These are phyloP conservation scores for Jacaranda mimosifolia DNA, from an alignment of 257 asterid genomes.

Conservation along the genomic window DNA sequence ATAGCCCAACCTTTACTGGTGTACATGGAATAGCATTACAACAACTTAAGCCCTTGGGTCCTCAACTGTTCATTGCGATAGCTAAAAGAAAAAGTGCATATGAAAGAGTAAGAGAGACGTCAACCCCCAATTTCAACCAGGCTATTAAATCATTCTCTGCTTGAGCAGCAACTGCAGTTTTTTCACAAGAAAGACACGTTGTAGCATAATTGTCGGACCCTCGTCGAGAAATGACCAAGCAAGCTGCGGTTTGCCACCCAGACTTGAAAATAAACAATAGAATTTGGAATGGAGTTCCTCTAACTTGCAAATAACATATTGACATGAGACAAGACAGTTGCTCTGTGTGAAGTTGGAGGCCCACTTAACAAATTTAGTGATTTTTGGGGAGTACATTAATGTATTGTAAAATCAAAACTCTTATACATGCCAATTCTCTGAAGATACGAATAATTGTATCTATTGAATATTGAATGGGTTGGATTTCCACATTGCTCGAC, in stretches of 20 bases:
- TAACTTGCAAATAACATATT: slow-evolving; percentile 92
- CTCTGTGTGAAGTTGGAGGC: slow-evolving; percentile 47
- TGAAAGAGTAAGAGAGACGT: neutral
- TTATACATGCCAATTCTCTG: slow-evolving; percentile 76
- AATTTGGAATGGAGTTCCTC: slow-evolving; percentile 95
- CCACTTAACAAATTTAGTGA: slow-evolving; percentile 15
- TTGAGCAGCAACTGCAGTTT: slow-evolving; percentile 95
- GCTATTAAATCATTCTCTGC: slow-evolving; percentile 92
- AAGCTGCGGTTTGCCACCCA: slow-evolving; percentile 97
- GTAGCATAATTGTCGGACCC: slow-evolving; percentile 95
- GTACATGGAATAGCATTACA: slow-evolving; percentile 40
- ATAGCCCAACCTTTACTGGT: slow-evolving; percentile 17
- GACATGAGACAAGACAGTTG: slow-evolving; percentile 84
- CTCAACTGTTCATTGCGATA: slow-evolving; percentile 10
- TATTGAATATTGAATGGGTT: slow-evolving; percentile 91
- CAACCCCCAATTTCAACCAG: slow-evolving; percentile 74
- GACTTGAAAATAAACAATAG: slow-evolving; percentile 93
- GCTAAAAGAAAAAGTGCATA: slow-evolving; percentile 4
- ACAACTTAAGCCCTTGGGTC: slow-evolving; percentile 17
- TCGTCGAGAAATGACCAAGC: slow-evolving; percentile 97
- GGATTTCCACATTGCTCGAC: slow-evolving; percentile 99
- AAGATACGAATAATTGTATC: slow-evolving; percentile 93
- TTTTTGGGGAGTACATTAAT: neutral
- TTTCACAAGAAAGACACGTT: slow-evolving; percentile 63
- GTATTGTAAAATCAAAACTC: slow-evolving; percentile 16